Base-by-base conservation (phyloP, 2,329 filamentous ascomycete genomes). In the Trichothecium roseum region DNA sequence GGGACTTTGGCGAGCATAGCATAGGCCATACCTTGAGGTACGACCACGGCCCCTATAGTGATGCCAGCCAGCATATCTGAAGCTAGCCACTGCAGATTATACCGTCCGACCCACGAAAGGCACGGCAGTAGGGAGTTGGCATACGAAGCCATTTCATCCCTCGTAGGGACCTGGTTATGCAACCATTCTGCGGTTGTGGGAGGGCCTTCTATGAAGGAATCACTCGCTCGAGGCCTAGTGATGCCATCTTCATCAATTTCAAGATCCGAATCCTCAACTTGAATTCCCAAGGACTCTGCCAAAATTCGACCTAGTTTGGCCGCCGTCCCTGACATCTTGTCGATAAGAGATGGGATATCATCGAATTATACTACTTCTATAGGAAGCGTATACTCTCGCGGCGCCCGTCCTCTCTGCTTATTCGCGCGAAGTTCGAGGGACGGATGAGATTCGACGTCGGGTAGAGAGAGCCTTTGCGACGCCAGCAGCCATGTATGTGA, bases 21-120 rank as follows among this genome's bases (percentile, higher is more conserved):
- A 59, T 96, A 96, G 1, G 89, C 88, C 89, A 96, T 95, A 42
- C 86, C 82, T 55, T 96, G 89, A 5, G 89, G 89, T n/a, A 96
- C 84, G 18, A 95, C 87, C 17, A 76, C 66, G 26, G 69, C 68
- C n/a, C 72, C 72, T 38, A 75, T 69, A 3, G 72, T 76, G 38
- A 59, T 47, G 18, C 61, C 89, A 40, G 91, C 89, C 38, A 96
- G 79, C 32, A 96, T 59, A 61, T 98, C 91, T 49, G 91, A 91
- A 13, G 77, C 57, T 5, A 95, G 60, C 91, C 91, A 98, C 63
- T 87, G 79, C 4, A 79, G 9, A 54, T 98, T 98, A 64, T 98
- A 98, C 46, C 79, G 75, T 9, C 65, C 60, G 38, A 96, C 89
- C 91, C 91, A 98, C n/a, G 75, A 68, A 5, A 83, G 55, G 53